Base-by-base conservation (phyloP, 108 stramenopile genomes). In the Mayamaea pseudoterrestris region DNA sequence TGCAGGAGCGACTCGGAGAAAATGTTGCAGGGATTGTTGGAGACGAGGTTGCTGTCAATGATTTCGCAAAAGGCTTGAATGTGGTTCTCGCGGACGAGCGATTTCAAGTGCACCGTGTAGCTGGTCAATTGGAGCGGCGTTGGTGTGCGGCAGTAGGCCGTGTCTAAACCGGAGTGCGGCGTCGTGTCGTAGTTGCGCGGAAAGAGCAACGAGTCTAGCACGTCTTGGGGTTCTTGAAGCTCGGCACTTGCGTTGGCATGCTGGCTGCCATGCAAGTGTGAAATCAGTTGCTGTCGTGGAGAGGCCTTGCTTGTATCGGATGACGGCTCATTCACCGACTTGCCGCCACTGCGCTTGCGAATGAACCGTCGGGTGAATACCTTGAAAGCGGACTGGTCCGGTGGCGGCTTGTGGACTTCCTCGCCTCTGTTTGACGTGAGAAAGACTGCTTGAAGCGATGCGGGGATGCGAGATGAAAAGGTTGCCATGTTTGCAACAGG, bases 1-100 rank as follows among this genome's bases (percentile, higher is more conserved):
- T 83, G 87, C 11, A 83, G 61, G n/a, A 84, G 44, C 7, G 80
- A 82, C 57, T 90, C 88, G 1, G 76, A 77, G 44, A 72, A 81
- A 27, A 64, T 64, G 48, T 93, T 90, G 65, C 88, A 90, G 1
- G 88, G 80, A 46, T 84, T 81, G 55, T 80, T 78, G 44, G 63
- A 58, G 12, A 87, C 47, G 18, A 39, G 8, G 4, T 85, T 85
- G 13, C 43, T 16, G 23, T 66, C 53, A 35, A 82, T 50, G 48
- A 93, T 60, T 17, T 41, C 34, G 22, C 48, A 53, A 4, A 84
- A 61, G 13, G 45, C 27, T n/a, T 28, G 44, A 14, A 57, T 47
- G 59, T 90, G 69, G 39, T 69, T 66, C 34, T 59, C 49, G 11
- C 77, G 62, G n/a, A 90, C 73, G 25, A 80, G 74, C 14, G 58